phyloP scores from a whole-genome alignment of 108 stramenopile species.

The Fistulifera pelliculosa region DNA sequence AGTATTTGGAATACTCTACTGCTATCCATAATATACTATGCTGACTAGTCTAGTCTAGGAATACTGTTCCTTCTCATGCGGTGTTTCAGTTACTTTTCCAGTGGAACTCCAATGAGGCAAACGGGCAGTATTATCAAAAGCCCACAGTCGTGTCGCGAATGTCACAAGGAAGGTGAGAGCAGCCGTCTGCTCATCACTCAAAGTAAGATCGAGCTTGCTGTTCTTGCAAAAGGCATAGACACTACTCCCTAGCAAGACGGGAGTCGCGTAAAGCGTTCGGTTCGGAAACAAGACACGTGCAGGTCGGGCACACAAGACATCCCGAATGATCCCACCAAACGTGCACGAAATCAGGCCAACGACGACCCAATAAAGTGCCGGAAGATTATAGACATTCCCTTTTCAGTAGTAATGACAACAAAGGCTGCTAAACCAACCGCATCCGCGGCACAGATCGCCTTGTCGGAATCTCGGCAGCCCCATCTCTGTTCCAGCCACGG shows the following conservation, averaged over 20 bases:
- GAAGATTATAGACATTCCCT: conserved; percentile 10
- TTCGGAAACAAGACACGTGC: conserved; percentile 20
- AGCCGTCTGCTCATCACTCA: conserved; percentile 1
- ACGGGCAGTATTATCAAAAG: conserved; percentile 13
- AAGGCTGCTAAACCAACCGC: conserved; percentile 26
- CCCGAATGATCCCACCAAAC: conserved; percentile 28
- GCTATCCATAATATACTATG: too few species aligned
- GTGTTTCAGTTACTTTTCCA: neutral
- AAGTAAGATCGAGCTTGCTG: neutral
- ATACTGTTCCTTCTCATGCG: too few species aligned
- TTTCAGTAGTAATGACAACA: conserved; percentile 20
- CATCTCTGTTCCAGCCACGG: conserved; percentile 12
- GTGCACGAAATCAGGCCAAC: conserved; percentile 18
- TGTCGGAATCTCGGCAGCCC: conserved; percentile 8
- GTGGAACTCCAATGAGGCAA: conserved; percentile 14
- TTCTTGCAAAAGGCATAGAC: conserved; percentile 8
- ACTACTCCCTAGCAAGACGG: conserved; percentile 9
- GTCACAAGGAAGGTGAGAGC: conserved; percentile 10
- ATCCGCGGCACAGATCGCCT: conserved; percentile 9
- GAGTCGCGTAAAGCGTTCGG: conserved; percentile 15
- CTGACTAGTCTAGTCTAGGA: too few species aligned
- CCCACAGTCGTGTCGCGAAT: conserved; percentile 6
- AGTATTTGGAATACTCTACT: too few species aligned
- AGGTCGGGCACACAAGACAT: conserved; percentile 22
- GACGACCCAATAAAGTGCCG: conserved; percentile 15